Conservation (phyloP, 164 flowering plant genomes). For the Nymphaea colorata region DNA sequence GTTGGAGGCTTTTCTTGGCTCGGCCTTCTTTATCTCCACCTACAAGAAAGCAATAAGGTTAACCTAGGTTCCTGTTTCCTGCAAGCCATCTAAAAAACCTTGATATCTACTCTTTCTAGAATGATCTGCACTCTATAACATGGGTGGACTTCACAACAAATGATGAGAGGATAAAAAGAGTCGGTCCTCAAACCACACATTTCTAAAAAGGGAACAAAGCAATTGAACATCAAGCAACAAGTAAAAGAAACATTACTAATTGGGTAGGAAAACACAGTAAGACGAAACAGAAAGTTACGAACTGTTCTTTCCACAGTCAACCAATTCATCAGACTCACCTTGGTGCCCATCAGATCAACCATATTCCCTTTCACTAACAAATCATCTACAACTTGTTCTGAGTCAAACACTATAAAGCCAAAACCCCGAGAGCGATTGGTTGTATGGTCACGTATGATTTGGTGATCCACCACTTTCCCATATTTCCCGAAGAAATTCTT, state of each 20-base stretch:
- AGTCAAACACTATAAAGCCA: conserved; percentile 81
- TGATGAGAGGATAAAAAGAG: neutral
- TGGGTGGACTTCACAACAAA: neutral
- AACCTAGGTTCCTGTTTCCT: conserved; percentile 44
- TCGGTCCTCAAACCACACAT: neutral
- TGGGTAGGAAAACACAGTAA: neutral
- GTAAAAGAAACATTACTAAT: neutral
- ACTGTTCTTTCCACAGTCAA: neutral
- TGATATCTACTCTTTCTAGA: conserved; percentile 5
- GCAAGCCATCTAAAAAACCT: conserved; percentile 15
- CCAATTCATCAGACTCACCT: conserved; percentile 41
- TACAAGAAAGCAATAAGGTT: conserved; percentile 80
- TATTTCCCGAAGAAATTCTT: conserved; percentile 69
- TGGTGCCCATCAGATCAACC: conserved; percentile 77
- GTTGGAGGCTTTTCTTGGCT: conserved; percentile 95
- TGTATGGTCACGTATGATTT: conserved; percentile 78
- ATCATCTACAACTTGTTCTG: conserved; percentile 73
- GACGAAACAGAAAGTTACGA: neutral
- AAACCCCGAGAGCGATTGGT: conserved; percentile 89
- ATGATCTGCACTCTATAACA: neutral
- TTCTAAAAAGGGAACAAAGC: neutral
- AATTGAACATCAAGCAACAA: neutral
- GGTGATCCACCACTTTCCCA: conserved; percentile 75
- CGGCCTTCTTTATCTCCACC: conserved; percentile 99
- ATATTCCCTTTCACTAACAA: conserved; percentile 66